phyloP scores from a whole-genome alignment of 75 land plant genomes.

The Pinus tabuliformis region DNA sequence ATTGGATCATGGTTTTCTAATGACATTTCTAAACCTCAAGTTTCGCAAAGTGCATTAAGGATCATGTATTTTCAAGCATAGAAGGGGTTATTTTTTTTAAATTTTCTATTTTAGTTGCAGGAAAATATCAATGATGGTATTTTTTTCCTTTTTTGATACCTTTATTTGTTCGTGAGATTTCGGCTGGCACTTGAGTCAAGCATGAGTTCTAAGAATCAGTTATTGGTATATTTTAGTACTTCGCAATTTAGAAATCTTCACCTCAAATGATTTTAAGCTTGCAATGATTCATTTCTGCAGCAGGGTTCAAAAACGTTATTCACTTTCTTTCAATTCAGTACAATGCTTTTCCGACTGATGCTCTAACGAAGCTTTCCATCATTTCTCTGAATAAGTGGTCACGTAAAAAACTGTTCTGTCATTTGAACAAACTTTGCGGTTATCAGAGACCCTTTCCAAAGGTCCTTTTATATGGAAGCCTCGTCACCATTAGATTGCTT shows the following conservation, averaged over 20 bases:
- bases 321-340: background rate
- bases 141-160: background rate
- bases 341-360: background rate
- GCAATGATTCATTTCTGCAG: background rate
- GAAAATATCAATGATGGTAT: background rate
- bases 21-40: background rate
- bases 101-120: background rate
- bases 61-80: slow-evolving; percentile 49
- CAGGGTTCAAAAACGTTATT: background rate
- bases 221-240: background rate
- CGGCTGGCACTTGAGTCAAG: background rate
- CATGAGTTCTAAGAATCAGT: background rate
- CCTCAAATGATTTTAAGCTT: background rate
- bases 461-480: too few species aligned
- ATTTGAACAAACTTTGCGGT: too few species aligned
- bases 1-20: slow-evolving; percentile 49
- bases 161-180: background rate
- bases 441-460: too few species aligned
- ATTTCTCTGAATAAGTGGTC: too few species aligned
- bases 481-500: too few species aligned
- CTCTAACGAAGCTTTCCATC: background rate
- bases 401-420: too few species aligned
- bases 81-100: background rate
- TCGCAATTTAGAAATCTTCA: background rate
- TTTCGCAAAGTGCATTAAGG: slow-evolving; percentile 35